Evolutionary conservation across 2,329 filamentous ascomycete genomes (phyloP).

Genomic region (Exserohilum rostratum): DNA sequence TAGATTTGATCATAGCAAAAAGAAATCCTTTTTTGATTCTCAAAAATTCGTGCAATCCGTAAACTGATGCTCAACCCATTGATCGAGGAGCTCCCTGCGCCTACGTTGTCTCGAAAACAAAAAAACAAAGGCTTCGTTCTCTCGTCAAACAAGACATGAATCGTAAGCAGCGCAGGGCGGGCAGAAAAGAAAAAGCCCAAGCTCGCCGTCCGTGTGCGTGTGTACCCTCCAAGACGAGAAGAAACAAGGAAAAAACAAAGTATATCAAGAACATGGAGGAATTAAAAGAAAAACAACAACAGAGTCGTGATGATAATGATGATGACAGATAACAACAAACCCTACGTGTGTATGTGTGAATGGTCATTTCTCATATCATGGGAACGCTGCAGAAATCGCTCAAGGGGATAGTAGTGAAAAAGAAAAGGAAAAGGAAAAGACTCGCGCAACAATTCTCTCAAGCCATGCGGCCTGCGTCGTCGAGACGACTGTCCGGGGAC

Average conservation of each 20-base stretch:
- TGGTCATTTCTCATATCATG: constrained; percentile 3
- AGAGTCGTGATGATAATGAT: background rate
- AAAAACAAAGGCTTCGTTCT: background rate
- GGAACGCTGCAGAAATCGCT: background rate
- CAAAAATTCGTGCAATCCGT: constrained; percentile 16
- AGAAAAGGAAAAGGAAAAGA: background rate
- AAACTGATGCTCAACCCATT: constrained; percentile 40
- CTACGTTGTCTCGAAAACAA: constrained; percentile 22
- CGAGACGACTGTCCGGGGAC: constrained; percentile 21
- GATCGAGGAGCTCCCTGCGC: constrained; percentile 39
- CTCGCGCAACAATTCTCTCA: background rate
- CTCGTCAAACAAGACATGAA: constrained; percentile 13
- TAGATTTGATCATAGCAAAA: background rate
- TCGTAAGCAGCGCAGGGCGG: background rate
- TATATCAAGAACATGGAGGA: too few species aligned
- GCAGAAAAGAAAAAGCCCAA: background rate
- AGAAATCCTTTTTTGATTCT: background rate
- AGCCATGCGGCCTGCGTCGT: constrained; percentile 18
- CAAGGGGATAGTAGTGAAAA: background rate
- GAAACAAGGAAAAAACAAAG: background rate
- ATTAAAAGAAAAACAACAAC: background rate
- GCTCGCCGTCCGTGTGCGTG: background rate
- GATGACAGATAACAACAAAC: background rate
- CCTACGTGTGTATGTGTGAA: background rate
- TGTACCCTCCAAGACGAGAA: background rate